Evolutionary conservation across 495 filamentous ascomycete species (phyloP).

Genomic region (Ramalina intermedia): DNA sequence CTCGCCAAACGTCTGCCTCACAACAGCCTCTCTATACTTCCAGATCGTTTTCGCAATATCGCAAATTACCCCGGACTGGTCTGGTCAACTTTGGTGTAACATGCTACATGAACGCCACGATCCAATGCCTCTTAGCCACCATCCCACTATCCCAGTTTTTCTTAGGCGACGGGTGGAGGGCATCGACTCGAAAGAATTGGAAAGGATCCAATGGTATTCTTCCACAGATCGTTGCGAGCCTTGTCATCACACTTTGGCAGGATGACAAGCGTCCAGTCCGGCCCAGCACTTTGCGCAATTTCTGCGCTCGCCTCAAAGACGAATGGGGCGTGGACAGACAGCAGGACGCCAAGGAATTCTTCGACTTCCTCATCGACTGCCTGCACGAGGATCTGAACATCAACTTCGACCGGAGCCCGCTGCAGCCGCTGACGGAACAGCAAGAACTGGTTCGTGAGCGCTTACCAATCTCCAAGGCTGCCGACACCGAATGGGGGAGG

Average conservation of each 20-base stretch:
- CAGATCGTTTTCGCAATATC: conserved; percentile 26
- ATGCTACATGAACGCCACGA: conserved; percentile 81
- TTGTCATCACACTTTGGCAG: conserved; percentile 61
- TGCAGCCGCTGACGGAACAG: conserved; percentile 41
- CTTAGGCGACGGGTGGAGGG: conserved; percentile 39
- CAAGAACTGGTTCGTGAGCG: conserved; percentile 51
- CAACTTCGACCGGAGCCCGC: conserved; percentile 42
- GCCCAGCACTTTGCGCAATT: conserved; percentile 38
- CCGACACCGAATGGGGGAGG: conserved; percentile 51
- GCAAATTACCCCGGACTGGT: conserved; percentile 53
- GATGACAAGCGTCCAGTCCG: conserved; percentile 49
- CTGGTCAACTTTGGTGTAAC: conserved; percentile 66
- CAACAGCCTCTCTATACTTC: conserved; percentile 33
- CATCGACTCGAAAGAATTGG: conserved; percentile 46
- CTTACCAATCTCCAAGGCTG: conserved; percentile 44
- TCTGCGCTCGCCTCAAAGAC: conserved; percentile 40
- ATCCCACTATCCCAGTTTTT: conserved; percentile 58
- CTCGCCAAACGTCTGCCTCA: conserved; percentile 30
- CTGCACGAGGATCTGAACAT: conserved; percentile 66
- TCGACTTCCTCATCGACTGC: conserved; percentile 54
- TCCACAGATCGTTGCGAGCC: conserved; percentile 55
- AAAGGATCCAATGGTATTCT: conserved; percentile 67
- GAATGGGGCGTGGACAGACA: conserved; percentile 50
- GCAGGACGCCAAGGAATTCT: conserved; percentile 70
- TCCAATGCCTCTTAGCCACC: conserved; percentile 74